Evolutionary conservation across 2,329 filamentous ascomycete species (phyloP).

Genomic region (Cladobotryum mycophilum): DNA sequence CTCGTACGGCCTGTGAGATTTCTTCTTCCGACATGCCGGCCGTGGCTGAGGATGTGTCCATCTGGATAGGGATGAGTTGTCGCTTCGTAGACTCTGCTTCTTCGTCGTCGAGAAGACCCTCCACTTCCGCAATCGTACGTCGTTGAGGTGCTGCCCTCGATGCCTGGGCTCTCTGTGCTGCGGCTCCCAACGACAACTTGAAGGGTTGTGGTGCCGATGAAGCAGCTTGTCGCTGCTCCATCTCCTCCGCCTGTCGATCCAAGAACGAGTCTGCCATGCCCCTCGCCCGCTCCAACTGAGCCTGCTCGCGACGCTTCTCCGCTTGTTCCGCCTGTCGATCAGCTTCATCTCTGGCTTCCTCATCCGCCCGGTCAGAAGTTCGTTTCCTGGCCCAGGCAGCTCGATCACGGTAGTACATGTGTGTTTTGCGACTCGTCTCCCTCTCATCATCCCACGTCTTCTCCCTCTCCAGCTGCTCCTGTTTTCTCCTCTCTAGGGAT

Average conservation of each 20-base stretch:
- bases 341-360: conserved; percentile 70
- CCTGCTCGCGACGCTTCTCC: conserved; percentile 62
- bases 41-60: conserved; percentile 58
- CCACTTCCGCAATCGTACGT: conserved; percentile 86
- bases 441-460: conserved; percentile 82
- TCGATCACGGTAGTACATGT: conserved; percentile 83
- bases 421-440: conserved; percentile 65
- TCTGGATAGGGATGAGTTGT: conserved; percentile 75
- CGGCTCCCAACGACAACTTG: conserved; percentile 87
- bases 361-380: conserved; percentile 63
- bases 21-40: conserved; percentile 78
- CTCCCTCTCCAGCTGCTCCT: conserved; percentile 58
- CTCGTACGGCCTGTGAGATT: conserved; percentile 69
- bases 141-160: conserved; percentile 52
- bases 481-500: conserved; percentile 58
- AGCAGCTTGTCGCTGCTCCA: conserved; percentile 44
- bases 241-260: conserved; percentile 72
- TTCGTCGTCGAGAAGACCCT: conserved; percentile 90
- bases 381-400: conserved; percentile 81
- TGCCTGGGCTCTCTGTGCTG: conserved; percentile 65
- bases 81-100: conserved; percentile 70
- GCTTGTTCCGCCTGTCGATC: conserved; percentile 75
- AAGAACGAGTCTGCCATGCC: conserved; percentile 90
- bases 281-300: conserved; percentile 69
- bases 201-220: conserved; percentile 65